Conservation (phyloP, 169 alveolate species). For the Eimeria necatrix region DNA sequence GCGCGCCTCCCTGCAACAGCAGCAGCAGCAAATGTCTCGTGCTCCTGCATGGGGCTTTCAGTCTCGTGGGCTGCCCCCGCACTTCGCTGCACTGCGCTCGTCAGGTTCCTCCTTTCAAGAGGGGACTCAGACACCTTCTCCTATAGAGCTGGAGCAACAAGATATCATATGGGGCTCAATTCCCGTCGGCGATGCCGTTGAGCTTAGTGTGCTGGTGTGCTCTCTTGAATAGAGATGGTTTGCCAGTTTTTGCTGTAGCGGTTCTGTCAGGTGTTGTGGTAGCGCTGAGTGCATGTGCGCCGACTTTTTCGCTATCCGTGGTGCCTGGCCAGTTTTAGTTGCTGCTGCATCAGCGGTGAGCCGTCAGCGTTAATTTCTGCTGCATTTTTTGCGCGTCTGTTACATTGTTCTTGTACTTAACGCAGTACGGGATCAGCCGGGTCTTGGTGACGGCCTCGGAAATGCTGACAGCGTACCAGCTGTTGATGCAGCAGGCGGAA, state of each 20-base stretch:
- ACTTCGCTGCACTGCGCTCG: constrained; percentile 40
- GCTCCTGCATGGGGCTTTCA: constrained; percentile 18
- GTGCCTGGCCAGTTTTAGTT: not conserved
- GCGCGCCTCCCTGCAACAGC: constrained; percentile 37
- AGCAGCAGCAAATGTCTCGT: constrained; percentile 58
- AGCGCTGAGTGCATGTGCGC: not conserved
- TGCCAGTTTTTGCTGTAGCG: not conserved
- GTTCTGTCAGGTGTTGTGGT: not conserved
- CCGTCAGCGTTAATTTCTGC: not conserved
- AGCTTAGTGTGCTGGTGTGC: constrained; percentile 39
- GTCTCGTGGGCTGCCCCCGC: constrained; percentile 41
- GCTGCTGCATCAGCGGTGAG: not conserved
- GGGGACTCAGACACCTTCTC: not conserved
- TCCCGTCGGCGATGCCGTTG: constrained; percentile 48
- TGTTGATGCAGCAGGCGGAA: constrained; percentile 63
- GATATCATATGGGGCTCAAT: constrained; percentile 40
- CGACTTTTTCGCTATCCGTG: not conserved
- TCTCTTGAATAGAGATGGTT: not conserved
- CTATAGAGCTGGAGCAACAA: constrained; percentile 26
- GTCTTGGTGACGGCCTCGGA: constrained; percentile 30
- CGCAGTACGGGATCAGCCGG: constrained; percentile 29
- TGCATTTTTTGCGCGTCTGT: not conserved
- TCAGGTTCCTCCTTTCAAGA: not conserved
- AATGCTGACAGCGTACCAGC: constrained; percentile 66
- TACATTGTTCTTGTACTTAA: not conserved